Percentiles rank a stretch among this genome's conserved stretches.
phyloP scores from a whole-genome alignment of 2,329 filamentous ascomycete genomes.

The Sporothrix pallida region DNA sequence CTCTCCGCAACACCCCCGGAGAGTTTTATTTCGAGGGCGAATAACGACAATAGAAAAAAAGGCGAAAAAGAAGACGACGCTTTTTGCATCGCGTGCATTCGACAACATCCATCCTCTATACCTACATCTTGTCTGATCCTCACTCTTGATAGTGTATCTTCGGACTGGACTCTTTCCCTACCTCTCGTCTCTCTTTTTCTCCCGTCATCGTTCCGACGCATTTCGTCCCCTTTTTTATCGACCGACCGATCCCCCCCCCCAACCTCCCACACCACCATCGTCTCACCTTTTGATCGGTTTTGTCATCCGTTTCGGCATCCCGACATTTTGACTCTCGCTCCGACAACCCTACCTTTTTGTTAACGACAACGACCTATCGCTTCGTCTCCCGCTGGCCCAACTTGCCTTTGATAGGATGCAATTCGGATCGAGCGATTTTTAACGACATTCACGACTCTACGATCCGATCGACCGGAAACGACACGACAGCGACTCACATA shows the following conservation, averaged over 20 bases:
- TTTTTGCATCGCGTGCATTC: background rate
- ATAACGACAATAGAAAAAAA: background rate
- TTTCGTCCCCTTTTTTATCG: background rate
- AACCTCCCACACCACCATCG: background rate
- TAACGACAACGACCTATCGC: background rate
- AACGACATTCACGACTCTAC: background rate
- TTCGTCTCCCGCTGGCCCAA: background rate
- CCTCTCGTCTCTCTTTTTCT: too few species aligned
- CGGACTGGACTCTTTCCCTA: too few species aligned
- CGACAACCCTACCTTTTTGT: background rate
- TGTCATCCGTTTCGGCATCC: constrained; percentile 15
- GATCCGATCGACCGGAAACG: background rate
- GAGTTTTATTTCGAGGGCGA: background rate
- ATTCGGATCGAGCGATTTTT: background rate
- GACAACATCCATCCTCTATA: background rate
- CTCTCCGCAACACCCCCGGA: constrained; percentile 5
- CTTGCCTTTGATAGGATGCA: background rate
- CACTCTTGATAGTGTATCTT: too few species aligned
- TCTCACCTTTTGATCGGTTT: background rate
- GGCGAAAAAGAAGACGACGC: background rate
- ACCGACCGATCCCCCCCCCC: background rate
- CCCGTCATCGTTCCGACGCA: background rate
- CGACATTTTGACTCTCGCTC: background rate
- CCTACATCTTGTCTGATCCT: background rate
- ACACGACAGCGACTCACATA: background rate